A percentile compares a stretch with the other conserved stretches of the same genome.
Conservation (phyloP, 208 protist genomes). For the Leishmania braziliensis region DNA sequence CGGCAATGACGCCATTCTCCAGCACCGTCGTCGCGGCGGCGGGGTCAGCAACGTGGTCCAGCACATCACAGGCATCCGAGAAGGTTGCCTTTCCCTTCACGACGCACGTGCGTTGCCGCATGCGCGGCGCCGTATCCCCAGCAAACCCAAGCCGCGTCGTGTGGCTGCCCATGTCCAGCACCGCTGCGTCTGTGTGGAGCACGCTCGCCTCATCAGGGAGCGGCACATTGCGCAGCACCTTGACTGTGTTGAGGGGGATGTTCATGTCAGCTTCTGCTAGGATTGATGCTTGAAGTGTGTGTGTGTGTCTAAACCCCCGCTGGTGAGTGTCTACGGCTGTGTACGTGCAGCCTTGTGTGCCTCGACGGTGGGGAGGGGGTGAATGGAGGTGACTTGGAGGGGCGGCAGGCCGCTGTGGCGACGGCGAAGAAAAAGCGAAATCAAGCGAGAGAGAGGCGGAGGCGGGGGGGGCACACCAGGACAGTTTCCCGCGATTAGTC, state of each 20-base stretch:
- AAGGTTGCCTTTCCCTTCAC: constrained; percentile 43
- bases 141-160: constrained; percentile 84
- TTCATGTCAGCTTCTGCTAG: constrained; percentile 54
- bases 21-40: constrained; percentile 34
- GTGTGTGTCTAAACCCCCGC: background rate
- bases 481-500: background rate
- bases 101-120: constrained; percentile 74
- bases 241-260: constrained; percentile 81
- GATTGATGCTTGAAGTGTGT: background rate
- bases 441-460: background rate
- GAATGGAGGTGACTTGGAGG: background rate
- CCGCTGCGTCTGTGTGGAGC: constrained; percentile 75
- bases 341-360: background rate
- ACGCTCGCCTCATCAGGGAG: constrained; percentile 86
- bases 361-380: background rate
- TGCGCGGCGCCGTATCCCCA: constrained; percentile 84
- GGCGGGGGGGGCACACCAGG: background rate
- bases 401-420: background rate
- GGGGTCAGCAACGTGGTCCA: constrained; percentile 22
- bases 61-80: constrained; percentile 51
- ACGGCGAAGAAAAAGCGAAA: background rate
- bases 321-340: background rate
- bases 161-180: constrained; percentile 88
- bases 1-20: constrained; percentile 59
- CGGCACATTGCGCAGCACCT: constrained; percentile 85